Conservation (phyloP, 805 yeast genomes). For the Ogataea henricii region DNA sequence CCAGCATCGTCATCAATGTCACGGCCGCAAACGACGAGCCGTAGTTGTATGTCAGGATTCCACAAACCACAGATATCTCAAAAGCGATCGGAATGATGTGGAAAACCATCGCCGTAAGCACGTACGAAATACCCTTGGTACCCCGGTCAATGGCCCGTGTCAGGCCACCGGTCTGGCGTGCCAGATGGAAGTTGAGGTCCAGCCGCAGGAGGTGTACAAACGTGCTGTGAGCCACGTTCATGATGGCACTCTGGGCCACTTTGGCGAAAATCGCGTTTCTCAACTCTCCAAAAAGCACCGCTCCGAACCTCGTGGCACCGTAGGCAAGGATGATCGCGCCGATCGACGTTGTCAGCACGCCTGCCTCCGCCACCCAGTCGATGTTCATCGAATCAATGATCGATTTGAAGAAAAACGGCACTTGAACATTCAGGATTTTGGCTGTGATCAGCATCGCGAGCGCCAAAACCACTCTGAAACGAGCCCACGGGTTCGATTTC, state of each 20-base stretch:
- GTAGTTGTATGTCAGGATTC: slow-evolving; percentile 89
- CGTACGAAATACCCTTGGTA: slow-evolving; percentile 94
- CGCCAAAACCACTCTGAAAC: slow-evolving; percentile 75
- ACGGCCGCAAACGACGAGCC: slow-evolving; percentile 88
- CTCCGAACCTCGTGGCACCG: slow-evolving; percentile 92
- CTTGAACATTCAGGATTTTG: slow-evolving; percentile 88
- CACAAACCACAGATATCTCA: slow-evolving; percentile 91
- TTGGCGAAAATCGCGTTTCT: slow-evolving; percentile 94
- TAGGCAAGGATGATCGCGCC: slow-evolving; percentile 77
- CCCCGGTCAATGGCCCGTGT: slow-evolving; percentile 97
- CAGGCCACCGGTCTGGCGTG: slow-evolving; percentile 93
- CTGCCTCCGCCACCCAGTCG: slow-evolving; percentile 71
- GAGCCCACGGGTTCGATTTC: slow-evolving; percentile 62
- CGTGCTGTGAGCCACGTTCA: slow-evolving; percentile 84
- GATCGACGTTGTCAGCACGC: slow-evolving; percentile 63
- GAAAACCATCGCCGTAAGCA: slow-evolving; percentile 94
- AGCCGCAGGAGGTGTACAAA: slow-evolving; percentile 79
- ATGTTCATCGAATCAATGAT: slow-evolving; percentile 92
- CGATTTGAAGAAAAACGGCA: slow-evolving; percentile 88
- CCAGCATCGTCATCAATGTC: slow-evolving; percentile 83
- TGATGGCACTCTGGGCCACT: slow-evolving; percentile 93
- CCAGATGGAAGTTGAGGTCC: slow-evolving; percentile 86
- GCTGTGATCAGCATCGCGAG: slow-evolving; percentile 72
- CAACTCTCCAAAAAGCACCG: slow-evolving; percentile 91
- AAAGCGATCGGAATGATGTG: slow-evolving; percentile 91